Base-by-base conservation (phyloP, 1,284 basidiomycete species). In the Ganoderma lingzhi region DNA sequence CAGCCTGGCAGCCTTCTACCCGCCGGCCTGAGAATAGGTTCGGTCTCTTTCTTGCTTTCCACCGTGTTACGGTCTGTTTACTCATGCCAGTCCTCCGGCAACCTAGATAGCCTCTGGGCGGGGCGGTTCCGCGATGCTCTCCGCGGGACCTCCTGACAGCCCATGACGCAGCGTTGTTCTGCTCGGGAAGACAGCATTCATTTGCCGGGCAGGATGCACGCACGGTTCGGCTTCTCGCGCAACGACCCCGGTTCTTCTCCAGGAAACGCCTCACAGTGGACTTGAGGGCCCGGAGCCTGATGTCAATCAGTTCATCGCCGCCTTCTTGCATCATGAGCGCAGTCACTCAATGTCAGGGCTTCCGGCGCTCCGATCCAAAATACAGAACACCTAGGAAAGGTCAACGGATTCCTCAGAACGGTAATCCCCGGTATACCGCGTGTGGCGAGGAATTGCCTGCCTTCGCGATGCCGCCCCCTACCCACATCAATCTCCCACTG, bases 301-400 rank as follows among this genome's bases (percentile, higher is more conserved):
- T 73, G 71, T 73, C 71, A 69, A 73, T 73, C 71, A 73, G 64
- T 66, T 68, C 72, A 67, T 67, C 68, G 60, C 68, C 70, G 66
- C 56, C 72, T 70, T 73, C 45, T 70, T 68, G 71, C 71, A 73
- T 73, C 71, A 73, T 73, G 67, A 62, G 69, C 71, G 69, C 71
- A 70, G 71, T 66, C 69, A 70, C 68, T 67, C 65, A 73, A 68
- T 73, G 69, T 68, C 72, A 73, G 65, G 61, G 66, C 48, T 42
- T 58, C 65, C 70, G 68, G 72, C 72, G 72, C 72, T 73, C 72
- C 72, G 72, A 73, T 73, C 53, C 45, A 51, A 66, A 55, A 66
- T 63, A 68, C 62, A 70, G 66, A 70, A 65, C 39, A 63, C 48
- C 45, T 51, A 51, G 58, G 58, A 68, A 63, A 28, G 60, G 71